These are phyloP conservation scores for Rhizopus microsporus DNA, from an alignment of 371 early-diverging fungal genomes.

Conservation along the genomic window DNA sequence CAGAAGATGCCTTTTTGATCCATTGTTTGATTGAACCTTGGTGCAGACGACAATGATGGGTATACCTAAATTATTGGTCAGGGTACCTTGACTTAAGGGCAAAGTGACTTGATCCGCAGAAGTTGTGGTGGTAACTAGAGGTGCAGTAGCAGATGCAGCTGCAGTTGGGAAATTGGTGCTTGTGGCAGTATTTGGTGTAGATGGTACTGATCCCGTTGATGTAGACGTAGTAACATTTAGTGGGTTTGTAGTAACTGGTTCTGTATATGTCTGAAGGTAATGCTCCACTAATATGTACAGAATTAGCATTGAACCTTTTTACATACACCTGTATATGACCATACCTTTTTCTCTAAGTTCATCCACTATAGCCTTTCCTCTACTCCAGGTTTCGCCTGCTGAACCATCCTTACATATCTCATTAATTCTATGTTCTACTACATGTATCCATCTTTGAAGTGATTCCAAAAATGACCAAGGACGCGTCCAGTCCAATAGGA, in stretches of 20 bases:
- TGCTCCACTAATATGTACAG: constrained; percentile 50
- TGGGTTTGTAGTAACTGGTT: constrained; percentile 36
- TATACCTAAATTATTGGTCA: constrained; percentile 86
- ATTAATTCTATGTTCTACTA: constrained; percentile 68
- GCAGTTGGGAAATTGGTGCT: not conserved
- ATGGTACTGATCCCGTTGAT: constrained; percentile 32
- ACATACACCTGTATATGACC: not conserved
- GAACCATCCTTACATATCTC: constrained; percentile 62
- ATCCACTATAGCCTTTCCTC: constrained; percentile 70
- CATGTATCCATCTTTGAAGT: constrained; percentile 78
- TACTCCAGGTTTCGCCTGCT: constrained; percentile 57
- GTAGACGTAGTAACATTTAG: constrained; percentile 40
- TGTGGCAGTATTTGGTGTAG: constrained; percentile 11
- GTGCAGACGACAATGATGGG: constrained; percentile 87
- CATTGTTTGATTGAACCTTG: constrained; percentile 61
- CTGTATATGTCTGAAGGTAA: constrained; percentile 63
- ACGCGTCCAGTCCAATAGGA: constrained; percentile 90
- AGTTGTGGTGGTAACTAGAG: constrained; percentile 49
- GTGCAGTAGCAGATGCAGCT: constrained; percentile 26
- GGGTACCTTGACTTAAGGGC: constrained; percentile 80
- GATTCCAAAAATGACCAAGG: constrained; percentile 89
- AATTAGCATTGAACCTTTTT: not conserved
- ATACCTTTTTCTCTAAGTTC: constrained; percentile 75
- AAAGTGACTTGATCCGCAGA: constrained; percentile 64
- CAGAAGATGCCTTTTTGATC: not conserved